These are phyloP conservation scores for Blumeriella jaapii DNA, from an alignment of 2,329 filamentous ascomycete genomes.

Conservation along the genomic window DNA sequence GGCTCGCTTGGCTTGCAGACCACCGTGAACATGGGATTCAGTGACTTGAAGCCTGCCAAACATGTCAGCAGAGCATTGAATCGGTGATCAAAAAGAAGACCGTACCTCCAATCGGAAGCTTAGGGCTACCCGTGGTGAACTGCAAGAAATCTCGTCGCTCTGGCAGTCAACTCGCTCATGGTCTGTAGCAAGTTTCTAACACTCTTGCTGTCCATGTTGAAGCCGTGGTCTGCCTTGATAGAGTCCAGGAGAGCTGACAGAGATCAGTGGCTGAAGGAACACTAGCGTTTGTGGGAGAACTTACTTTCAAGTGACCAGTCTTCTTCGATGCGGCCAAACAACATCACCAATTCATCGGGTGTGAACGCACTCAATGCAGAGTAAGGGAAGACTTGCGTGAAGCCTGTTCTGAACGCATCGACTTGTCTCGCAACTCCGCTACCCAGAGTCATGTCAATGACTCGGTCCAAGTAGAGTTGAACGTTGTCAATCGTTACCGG, in stretches of 20 bases:
- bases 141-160: constrained; percentile 90
- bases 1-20: constrained; percentile 98
- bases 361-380: constrained; percentile 87
- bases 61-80: constrained; percentile 25
- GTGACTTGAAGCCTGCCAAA: constrained; percentile 73
- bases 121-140: constrained; percentile 95
- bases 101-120: constrained; percentile 93
- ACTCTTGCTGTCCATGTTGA: constrained; percentile 95
- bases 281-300: constrained; percentile 28
- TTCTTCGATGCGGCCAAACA: constrained; percentile 87
- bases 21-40: constrained; percentile 97
- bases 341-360: constrained; percentile 83
- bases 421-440: constrained; percentile 79
- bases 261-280: constrained; percentile 11
- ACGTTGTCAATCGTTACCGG: constrained; percentile 84
- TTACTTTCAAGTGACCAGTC: constrained; percentile 97
- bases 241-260: constrained; percentile 80
- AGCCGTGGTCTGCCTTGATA: constrained; percentile 96
- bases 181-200: constrained; percentile 86
- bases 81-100: constrained; percentile 18
- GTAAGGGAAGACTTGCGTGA: constrained; percentile 94
- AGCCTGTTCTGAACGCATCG: constrained; percentile 81
- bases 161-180: constrained; percentile 74
- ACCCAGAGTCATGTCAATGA: constrained; percentile 87
- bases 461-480: constrained; percentile 74